Percentiles rank a stretch among this genome's conserved stretches.
Conservation (phyloP, 805 yeast species). For the Zygosaccharomyces gambellarensis region DNA sequence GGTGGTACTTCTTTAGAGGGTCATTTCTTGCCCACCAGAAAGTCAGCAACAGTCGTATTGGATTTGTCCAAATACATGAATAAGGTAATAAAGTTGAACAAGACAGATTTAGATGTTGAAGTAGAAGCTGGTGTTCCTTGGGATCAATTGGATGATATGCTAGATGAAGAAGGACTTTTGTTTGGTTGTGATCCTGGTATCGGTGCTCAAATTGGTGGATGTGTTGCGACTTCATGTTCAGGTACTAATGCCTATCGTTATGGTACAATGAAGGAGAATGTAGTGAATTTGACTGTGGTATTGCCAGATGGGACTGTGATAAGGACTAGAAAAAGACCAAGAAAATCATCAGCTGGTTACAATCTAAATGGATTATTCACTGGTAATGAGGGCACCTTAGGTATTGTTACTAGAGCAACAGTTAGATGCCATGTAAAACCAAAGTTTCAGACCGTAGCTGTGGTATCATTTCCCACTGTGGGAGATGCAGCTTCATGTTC, state of each 20-base stretch:
- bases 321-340: constrained; percentile 69
- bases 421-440: constrained; percentile 65
- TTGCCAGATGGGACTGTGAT: constrained; percentile 75
- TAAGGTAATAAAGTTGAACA: constrained; percentile 50
- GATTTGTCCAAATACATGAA: constrained; percentile 57
- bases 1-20: constrained; percentile 83
- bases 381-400: constrained; percentile 78
- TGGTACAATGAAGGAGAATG: constrained; percentile 77
- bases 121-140: constrained; percentile 80
- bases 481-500: constrained; percentile 70
- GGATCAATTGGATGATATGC: constrained; percentile 58
- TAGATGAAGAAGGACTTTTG: constrained; percentile 46
- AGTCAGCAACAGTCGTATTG: constrained; percentile 56
- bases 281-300: constrained; percentile 64
- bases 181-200: constrained; percentile 82
- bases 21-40: constrained; percentile 67
- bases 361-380: constrained; percentile 69
- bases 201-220: constrained; percentile 76
- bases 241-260: constrained; percentile 76
- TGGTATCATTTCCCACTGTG: constrained; percentile 62
- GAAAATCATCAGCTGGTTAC: constrained; percentile 77
- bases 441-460: constrained; percentile 57
- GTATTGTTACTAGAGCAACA: constrained; percentile 74
- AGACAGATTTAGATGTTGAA: constrained; percentile 61
- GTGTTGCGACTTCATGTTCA: constrained; percentile 71